Conservation (phyloP, 176 grass and related monocot species). For the Oryza rufipogon region DNA sequence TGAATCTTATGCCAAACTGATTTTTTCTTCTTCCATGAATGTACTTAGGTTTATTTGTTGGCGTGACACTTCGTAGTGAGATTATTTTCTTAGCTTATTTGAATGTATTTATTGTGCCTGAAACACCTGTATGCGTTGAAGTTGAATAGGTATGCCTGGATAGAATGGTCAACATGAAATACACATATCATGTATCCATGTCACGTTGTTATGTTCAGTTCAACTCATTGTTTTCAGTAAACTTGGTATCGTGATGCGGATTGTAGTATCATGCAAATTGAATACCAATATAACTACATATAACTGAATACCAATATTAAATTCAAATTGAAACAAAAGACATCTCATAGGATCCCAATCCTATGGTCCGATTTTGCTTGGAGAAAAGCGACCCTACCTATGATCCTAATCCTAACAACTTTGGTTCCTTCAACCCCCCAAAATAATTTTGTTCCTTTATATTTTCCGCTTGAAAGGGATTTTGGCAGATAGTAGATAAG, state of each 20-base stretch:
- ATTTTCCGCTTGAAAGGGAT: neutral
- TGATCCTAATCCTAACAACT: too few species aligned
- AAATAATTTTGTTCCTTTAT: neutral
- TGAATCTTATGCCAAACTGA: neutral
- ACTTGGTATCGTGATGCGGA: too few species aligned
- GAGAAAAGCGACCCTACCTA: too few species aligned
- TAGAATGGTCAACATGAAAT: neutral
- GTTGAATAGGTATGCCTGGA: neutral
- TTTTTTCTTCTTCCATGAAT: neutral
- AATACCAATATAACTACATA: too few species aligned
- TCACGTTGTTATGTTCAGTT: neutral
- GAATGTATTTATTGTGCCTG: neutral
- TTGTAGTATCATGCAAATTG: too few species aligned
- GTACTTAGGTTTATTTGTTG: neutral
- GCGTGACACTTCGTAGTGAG: neutral
- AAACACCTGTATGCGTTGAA: neutral
- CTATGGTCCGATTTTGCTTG: too few species aligned
- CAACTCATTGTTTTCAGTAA: neutral
- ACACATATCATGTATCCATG: neutral
- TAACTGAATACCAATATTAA: too few species aligned
- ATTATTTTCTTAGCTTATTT: slow-evolving; percentile 13
- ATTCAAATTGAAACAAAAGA: too few species aligned
- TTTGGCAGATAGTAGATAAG: slow-evolving; percentile 1
- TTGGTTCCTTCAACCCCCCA: too few species aligned
- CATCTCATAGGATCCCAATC: too few species aligned